Percentiles rank a stretch among this genome's conserved stretches.
Evolutionary conservation across 1,284 basidiomycete species (phyloP).

Genomic region (Violaceomyces palustris): DNA sequence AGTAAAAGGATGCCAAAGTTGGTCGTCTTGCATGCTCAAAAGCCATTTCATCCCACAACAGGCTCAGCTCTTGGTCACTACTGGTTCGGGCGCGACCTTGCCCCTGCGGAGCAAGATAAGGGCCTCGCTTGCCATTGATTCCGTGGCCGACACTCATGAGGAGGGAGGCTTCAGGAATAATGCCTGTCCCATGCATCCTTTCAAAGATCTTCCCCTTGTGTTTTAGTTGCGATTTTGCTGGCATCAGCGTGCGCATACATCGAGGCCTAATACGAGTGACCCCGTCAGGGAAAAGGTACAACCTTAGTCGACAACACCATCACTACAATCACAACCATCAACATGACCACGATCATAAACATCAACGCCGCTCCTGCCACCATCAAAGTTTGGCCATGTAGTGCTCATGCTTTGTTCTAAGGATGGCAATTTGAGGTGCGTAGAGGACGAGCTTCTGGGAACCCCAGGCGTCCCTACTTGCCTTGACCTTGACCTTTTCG

Average conservation of each 20-base stretch:
- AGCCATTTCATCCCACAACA: neutral
- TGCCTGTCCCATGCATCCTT: no score
- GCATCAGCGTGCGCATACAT: no score
- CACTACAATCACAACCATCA: no score
- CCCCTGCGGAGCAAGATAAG: constrained; percentile 3
- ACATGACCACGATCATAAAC: no score
- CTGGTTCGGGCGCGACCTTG: constrained; percentile 10
- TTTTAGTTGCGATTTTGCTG: no score
- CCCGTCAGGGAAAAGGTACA: no score
- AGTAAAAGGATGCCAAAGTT: neutral
- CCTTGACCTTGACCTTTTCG: constrained; percentile 52
- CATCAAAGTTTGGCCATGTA: constrained; percentile 5
- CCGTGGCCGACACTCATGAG: no score
- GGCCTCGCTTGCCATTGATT: constrained; percentile 18
- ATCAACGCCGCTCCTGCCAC: no score
- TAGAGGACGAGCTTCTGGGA: constrained; percentile 55
- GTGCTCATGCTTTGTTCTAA: constrained; percentile 19
- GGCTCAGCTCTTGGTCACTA: constrained; percentile 25
- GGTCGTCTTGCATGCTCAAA: neutral
- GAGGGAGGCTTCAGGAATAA: no score
- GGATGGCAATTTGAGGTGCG: constrained; percentile 9
- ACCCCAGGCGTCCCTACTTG: constrained; percentile 57
- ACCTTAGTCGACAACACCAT: no score
- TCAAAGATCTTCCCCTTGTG: no score
- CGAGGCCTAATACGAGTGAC: no score